These are phyloP conservation scores for Astrocystis sublimbata DNA, from an alignment of 495 filamentous ascomycete species.

Conservation along the genomic window DNA sequence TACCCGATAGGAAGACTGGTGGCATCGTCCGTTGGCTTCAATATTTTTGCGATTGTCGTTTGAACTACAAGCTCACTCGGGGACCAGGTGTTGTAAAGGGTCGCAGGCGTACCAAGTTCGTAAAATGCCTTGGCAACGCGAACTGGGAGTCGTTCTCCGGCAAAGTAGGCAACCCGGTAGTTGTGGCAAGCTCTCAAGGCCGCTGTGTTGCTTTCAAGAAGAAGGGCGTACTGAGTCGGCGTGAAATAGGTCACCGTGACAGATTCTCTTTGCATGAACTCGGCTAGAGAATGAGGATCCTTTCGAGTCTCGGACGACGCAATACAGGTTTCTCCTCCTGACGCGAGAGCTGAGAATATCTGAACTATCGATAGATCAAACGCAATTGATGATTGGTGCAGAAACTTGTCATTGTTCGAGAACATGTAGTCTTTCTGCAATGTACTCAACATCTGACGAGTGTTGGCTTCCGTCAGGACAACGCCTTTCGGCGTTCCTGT, in stretches of 20 bases:
- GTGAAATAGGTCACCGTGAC: conserved; percentile 21
- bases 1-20: background rate
- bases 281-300: conserved; percentile 13
- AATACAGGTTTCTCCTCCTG: conserved; percentile 8
- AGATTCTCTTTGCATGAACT: conserved; percentile 8
- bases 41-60: no score
- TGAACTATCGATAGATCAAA: conserved; percentile 28
- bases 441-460: conserved; percentile 24
- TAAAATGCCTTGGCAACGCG: no score
- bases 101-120: no score
- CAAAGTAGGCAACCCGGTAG: background rate
- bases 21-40: background rate
- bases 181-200: background rate
- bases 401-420: background rate
- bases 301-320: conserved; percentile 9
- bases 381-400: conserved; percentile 22
- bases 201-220: no score
- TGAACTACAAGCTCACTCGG: no score
- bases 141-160: background rate
- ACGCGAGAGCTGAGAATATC: conserved; percentile 12
- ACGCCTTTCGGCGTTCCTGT: conserved; percentile 52
- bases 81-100: no score
- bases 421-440: background rate
- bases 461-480: conserved; percentile 28
- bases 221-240: conserved; percentile 27